These are phyloP conservation scores for Mycena polygramma DNA, from an alignment of 768 basidiomycete species.

Conservation along the genomic window DNA sequence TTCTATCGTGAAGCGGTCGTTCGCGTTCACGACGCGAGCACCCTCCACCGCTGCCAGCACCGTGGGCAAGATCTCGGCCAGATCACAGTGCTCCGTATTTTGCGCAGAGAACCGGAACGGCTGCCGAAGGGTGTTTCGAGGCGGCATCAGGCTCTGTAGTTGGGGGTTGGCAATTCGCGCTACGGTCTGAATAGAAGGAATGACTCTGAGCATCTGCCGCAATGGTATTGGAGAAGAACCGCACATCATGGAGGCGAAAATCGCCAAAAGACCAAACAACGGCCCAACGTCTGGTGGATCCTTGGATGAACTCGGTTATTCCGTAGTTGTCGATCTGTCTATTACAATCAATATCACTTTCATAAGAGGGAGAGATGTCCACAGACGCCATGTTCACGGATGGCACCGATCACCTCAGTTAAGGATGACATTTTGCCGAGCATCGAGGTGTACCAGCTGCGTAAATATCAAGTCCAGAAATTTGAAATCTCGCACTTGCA, in stretches of 20 bases:
- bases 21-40: conserved; percentile 6
- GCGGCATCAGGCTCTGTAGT: conserved; percentile 67
- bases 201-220: not conserved
- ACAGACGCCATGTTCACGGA: conserved; percentile 58
- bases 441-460: conserved; percentile 94
- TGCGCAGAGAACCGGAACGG: conserved; percentile 40
- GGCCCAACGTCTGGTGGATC: conserved; percentile 93
- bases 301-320: conserved; percentile 86
- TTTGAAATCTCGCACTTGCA: conserved; percentile 26
- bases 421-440: conserved; percentile 90
- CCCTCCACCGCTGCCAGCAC: conserved; percentile 52
- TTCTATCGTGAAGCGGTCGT: conserved; percentile 16
- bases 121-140: conserved; percentile 68
- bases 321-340: conserved; percentile 88
- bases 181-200: conserved; percentile 41
- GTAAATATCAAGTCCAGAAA: conserved; percentile 2
- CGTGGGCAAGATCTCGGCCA: conserved; percentile 40
- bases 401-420: conserved; percentile 64
- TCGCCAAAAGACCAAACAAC: conserved; percentile 86
- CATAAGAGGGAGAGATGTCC: not conserved
- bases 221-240: conserved; percentile 41
- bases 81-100: conserved; percentile 4
- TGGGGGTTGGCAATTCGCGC: conserved; percentile 54
- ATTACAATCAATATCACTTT: not conserved
- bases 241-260: conserved; percentile 81